Evolutionary conservation across 768 basidiomycete genomes (phyloP).

Genomic region (Mycena pura): DNA sequence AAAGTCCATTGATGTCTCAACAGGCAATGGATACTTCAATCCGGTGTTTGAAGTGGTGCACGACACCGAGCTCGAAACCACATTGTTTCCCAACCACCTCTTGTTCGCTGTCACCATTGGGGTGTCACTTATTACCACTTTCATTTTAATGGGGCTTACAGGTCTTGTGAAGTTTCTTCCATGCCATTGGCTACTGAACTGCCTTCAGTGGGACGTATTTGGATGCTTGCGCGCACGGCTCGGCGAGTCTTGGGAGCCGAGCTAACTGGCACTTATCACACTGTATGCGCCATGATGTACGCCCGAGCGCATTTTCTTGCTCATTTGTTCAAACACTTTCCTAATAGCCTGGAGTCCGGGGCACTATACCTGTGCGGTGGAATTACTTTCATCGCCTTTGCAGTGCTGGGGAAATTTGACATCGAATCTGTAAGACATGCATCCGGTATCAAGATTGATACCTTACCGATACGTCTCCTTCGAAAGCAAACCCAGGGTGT

Average conservation of each 20-base stretch:
- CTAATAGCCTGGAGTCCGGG: neutral
- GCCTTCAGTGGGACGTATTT: constrained; percentile 1
- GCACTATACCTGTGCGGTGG: neutral
- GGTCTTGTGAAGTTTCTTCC: neutral
- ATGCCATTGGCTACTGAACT: too few relatives aligned
- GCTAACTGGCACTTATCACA: neutral
- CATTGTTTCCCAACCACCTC: neutral
- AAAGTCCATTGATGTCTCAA: neutral
- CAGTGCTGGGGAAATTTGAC: neutral
- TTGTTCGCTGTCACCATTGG: neutral
- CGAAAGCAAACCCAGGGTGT: neutral
- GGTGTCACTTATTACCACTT: neutral
- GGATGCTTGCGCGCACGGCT: neutral
- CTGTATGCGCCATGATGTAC: neutral
- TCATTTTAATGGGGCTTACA: constrained; percentile 2
- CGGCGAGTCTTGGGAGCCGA: neutral
- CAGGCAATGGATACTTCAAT: neutral
- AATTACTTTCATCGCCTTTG: neutral
- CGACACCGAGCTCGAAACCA: too few relatives aligned
- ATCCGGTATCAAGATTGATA: neutral
- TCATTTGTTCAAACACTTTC: neutral
- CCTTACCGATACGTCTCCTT: neutral
- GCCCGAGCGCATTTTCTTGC: neutral
- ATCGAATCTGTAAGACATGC: neutral
- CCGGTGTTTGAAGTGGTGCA: too few relatives aligned